Base-by-base conservation (phyloP, 768 basidiomycete species). In the Agaricus sinodeliciosus region DNA sequence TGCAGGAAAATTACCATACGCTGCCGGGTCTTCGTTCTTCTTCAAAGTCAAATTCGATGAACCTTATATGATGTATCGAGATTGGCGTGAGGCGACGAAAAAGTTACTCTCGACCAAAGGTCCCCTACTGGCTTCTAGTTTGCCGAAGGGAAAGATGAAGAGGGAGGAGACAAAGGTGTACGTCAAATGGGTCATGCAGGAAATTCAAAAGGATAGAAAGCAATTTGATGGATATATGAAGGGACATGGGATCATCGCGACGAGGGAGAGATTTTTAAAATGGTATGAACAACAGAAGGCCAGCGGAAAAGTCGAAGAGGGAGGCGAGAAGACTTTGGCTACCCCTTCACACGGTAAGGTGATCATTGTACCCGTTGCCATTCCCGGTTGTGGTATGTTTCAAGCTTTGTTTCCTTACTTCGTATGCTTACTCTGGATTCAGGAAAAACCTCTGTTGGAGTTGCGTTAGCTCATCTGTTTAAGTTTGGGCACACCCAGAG, bases 1-100 rank as follows among this genome's bases (percentile, higher is more conserved):
- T 16, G 69, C 67, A 18, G 62, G 58, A n/a, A 54, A 62, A 15
- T 76, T 80, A 0, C 94, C 93, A 0, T 96, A 97, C 63, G 65
- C 75, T 0, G 68, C 84, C 0, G 90, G 87, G 28, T 82, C 87
- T 2, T 86, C 91, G 0, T 95, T 97, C 76, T 97, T 99, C 78
- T 98, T 96, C 84, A 99, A 99, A 65, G 78, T 98, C 72, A 99
- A 99, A 65, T 98, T 97, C 67, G 94, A 98, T 67, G 92, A 98
- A 63, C 95, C 95, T 2, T 99, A 99, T 65, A 84, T 97, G 79
- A 94, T 95, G 84, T 98, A 96, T 70, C 86, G 96, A 51, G 90
- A 94, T 64, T 98, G 94, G 93, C 79, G 95, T 51, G 95, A 98
- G 68, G 76, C 94, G 49, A 97, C 96, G 5, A 90, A 90, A 65